Conservation (phyloP, 2,329 filamentous ascomycete species). For the Uncinocarpus reesii region DNA sequence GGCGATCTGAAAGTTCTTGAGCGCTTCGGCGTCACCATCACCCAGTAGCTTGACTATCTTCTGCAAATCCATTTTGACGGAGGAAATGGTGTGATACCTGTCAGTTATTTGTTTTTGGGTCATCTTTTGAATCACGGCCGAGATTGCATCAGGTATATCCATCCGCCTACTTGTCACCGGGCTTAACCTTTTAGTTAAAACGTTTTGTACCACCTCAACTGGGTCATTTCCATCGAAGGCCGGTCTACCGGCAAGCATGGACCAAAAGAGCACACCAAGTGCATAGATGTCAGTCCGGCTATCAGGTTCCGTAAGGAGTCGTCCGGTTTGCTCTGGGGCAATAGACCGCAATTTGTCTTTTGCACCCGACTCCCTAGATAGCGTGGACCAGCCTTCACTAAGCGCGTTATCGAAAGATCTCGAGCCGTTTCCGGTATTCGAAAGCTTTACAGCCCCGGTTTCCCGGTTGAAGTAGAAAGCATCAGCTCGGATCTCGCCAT, state of each 20-base stretch:
- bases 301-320: constrained; percentile 85
- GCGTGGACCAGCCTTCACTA: constrained; percentile 72
- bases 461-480: constrained; percentile 77
- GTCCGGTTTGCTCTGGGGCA: constrained; percentile 86
- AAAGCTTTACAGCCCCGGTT: constrained; percentile 61
- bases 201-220: constrained; percentile 83
- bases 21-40: constrained; percentile 59
- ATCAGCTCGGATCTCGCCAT: constrained; percentile 83
- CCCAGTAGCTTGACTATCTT: constrained; percentile 63
- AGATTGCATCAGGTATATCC: constrained; percentile 74
- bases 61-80: constrained; percentile 69
- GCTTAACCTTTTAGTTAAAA: constrained; percentile 68
- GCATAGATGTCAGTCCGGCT: constrained; percentile 89
- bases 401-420: constrained; percentile 85
- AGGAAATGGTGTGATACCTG: constrained; percentile 79
- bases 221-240: constrained; percentile 72
- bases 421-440: constrained; percentile 77
- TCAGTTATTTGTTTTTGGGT: constrained; percentile 80
- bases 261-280: constrained; percentile 81
- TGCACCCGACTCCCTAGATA: constrained; percentile 74
- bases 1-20: constrained; percentile 66
- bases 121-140: constrained; percentile 79
- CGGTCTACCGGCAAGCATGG: constrained; percentile 64
- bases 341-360: constrained; percentile 87
- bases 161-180: constrained; percentile 65